Base-by-base conservation (phyloP, 2,329 filamentous ascomycete genomes). In the Ophiostoma novo-ulmi region DNA sequence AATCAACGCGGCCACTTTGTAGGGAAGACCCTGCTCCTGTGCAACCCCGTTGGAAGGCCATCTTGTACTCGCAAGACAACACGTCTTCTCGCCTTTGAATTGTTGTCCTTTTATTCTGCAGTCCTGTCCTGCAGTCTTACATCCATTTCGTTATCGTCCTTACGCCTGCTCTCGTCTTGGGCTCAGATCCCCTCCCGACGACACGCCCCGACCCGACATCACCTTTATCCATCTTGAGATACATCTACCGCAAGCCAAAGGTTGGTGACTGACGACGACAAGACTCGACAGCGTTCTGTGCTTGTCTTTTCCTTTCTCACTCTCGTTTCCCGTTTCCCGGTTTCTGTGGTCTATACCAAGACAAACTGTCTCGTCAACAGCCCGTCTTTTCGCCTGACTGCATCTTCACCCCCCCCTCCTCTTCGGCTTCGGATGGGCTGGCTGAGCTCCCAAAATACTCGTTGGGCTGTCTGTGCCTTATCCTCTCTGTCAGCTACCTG, bases 31-130 rank as follows among this genome's bases (percentile, higher is more conserved):
- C 26, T 26, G 22, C 22, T 31, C 17, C 14, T 63, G 58, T 26
- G 58, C 58, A 63, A 63, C 58, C 58, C 58, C 58, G 26, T 63
- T 63, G 58, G 58, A 63, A 26, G 58, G 58, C 11, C 58, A 63
- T 63, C 58, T 35, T 63, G 26, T 63, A 14, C 52, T 55, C 58
- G 58, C 58, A 35, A 11, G 26, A 3, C 58, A 63, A 7, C 11
- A 13, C 58, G 58, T 63, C 58, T 63, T 63, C 58, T 31, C 58
- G 6, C 17, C 44, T 13, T 6, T 63, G 26, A 26, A 58, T 22
- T 2, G 52, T 17, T 58, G 52, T 58, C 11, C 58, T 31, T 63
- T 63, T 63, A 26, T 35, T 31, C 14, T 63, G 5, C 14, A 13
- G 8, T 36, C 58, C 4, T 35, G 11, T 61, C 55, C 22, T 35